Base-by-base conservation (phyloP, 495 filamentous ascomycete genomes). In the Aspergillus cristatus region DNA sequence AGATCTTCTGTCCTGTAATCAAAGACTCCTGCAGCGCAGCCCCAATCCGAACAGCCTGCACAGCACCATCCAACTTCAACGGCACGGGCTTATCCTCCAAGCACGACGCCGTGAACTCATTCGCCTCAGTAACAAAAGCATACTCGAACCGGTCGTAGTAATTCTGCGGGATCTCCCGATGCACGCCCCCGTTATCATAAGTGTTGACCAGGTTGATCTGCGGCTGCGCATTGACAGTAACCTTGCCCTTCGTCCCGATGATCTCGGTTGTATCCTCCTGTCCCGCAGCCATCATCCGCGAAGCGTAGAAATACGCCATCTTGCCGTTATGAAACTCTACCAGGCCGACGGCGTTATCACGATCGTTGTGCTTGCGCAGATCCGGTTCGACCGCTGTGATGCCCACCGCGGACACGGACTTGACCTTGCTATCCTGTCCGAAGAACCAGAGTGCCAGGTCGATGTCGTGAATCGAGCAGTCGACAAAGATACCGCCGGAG, bases 211-310 rank as follows among this genome's bases (percentile, higher is more conserved):
- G 62, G 32, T 73, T 70, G 17, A 50, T 32, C 33, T 54, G 48
- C 14, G 77, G 77, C 41, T 74, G 62, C 8, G 59, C 63, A 42
- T 79, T 81, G 15, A 81, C 66, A 0, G 64, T 58, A 10, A 81
- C 32, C 47, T 79, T 80, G 3, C 77, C 77, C 36, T 68, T 57
- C 0, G 77, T 81, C 6, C 77, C 77, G 39, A 81, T 74, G 35
- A 82, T 65, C 57, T 82, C 78, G 0, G 77, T 78, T 40, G 63
- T 68, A 44, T 82, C 78, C 43, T 78, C 67, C 55, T 81, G 78
- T 1, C 78, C 78, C 2, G 70, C 65, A 0, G 74, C 70, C 73
- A 81, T 81, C 75, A 79, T 81, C 12, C 77, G 60, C 6, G 55
- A 65, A 14, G 57, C 60, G 53, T 76, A 81, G 41, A 78, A 72